Percentiles rank a stretch among this genome's conserved stretches.
Conservation (phyloP, 1,284 basidiomycete genomes). For the Lignosus rhinocerotis region DNA sequence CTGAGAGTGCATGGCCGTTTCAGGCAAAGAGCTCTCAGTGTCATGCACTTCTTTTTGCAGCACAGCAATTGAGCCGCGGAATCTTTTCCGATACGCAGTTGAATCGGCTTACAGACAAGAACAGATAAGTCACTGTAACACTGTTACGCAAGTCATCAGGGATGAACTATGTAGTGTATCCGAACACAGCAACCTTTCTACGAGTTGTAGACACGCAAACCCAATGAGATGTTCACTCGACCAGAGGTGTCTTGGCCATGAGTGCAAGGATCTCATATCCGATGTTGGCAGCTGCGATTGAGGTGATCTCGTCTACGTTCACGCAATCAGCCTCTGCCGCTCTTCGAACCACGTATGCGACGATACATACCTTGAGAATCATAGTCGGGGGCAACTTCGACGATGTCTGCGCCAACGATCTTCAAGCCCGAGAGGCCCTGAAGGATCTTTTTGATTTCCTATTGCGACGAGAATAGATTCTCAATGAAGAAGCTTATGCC, state of each 20-base stretch:
- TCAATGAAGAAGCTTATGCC: not conserved
- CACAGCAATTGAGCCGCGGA: too few species aligned
- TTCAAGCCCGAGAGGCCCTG: conserved; percentile 19
- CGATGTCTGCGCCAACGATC: conserved; percentile 42
- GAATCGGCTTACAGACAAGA: too few species aligned
- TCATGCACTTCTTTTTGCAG: too few species aligned
- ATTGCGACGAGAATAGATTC: not conserved
- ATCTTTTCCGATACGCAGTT: too few species aligned
- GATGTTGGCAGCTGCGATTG: conserved; percentile 38
- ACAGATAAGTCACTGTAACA: too few species aligned
- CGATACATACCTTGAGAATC: conserved; percentile 30
- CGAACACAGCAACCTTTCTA: not conserved
- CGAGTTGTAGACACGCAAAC: not conserved
- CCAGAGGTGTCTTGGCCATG: conserved; percentile 35
- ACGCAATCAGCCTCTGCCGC: not conserved
- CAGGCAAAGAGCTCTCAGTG: too few species aligned
- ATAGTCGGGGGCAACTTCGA: conserved; percentile 39
- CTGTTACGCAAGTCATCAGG: too few species aligned
- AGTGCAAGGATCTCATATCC: conserved; percentile 34
- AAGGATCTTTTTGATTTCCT: not conserved
- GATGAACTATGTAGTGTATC: not conserved
- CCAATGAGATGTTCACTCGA: conserved; percentile 1
- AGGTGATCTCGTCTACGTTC: conserved; percentile 34
- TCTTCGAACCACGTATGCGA: not conserved
- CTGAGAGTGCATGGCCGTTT: too few species aligned